These are phyloP conservation scores for Tetrahymena malaccensis DNA, from an alignment of 73 alveolate species.

Conservation along the genomic window DNA sequence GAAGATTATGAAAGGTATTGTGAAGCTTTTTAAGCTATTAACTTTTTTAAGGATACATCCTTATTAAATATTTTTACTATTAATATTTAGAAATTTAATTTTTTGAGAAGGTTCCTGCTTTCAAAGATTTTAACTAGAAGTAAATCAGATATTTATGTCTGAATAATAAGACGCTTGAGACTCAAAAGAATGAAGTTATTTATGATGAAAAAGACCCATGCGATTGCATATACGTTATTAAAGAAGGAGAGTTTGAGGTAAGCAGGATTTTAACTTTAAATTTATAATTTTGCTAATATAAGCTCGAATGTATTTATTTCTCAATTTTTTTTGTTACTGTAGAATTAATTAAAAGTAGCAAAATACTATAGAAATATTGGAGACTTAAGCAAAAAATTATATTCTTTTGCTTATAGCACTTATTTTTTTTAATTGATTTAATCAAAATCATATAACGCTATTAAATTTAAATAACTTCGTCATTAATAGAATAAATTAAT, in stretches of 20 bases:
- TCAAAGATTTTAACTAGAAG: not conserved
- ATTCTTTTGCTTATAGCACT: not conserved
- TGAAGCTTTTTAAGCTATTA: not conserved
- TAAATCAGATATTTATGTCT: not conserved
- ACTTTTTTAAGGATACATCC: not conserved
- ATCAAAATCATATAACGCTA: not conserved
- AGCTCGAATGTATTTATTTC: not conserved
- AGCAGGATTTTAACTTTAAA: not conserved
- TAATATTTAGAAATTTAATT: not conserved
- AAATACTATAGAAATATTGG: not conserved
- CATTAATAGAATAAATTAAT: too few relatives aligned
- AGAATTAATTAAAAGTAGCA: not conserved
- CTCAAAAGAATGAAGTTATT: not conserved
- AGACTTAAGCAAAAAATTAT: too few relatives aligned
- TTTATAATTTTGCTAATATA: not conserved
- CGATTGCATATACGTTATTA: not conserved
- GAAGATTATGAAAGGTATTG: not conserved
- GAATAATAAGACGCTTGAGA: not conserved
- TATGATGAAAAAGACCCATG: not conserved
- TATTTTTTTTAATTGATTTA: not conserved
- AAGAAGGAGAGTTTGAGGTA: not conserved
- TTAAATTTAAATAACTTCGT: not conserved
- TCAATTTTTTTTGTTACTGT: not conserved
- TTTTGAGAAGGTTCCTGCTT: not conserved
- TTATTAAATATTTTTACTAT: not conserved